Evolutionary conservation across 2,329 filamentous ascomycete genomes (phyloP).

Genomic region (Rhynchosporium graminicola): DNA sequence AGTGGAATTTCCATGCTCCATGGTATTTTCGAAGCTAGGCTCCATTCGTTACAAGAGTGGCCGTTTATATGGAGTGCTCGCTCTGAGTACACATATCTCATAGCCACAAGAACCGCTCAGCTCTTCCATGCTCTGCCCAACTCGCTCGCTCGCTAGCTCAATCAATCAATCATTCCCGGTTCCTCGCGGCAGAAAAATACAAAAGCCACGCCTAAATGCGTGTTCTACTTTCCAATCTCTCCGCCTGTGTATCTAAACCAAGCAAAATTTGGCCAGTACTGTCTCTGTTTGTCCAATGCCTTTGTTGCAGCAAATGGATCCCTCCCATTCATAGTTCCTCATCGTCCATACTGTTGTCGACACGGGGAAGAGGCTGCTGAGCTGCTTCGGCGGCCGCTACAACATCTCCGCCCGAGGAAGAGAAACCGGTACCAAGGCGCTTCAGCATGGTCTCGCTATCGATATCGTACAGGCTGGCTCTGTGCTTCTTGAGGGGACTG

Average conservation of each 20-base stretch:
- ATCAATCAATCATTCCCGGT: neutral
- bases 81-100: conserved; percentile 5
- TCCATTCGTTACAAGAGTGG: conserved; percentile 6
- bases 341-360: conserved; percentile 26
- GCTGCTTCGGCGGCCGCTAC: conserved; percentile 38
- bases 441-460: conserved; percentile 44
- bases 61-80: conserved; percentile 3
- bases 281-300: neutral
- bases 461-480: conserved; percentile 59
- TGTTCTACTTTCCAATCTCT: conserved; percentile 14
- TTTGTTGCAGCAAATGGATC: neutral
- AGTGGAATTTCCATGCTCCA: conserved; percentile 1
- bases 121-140: too few relatives aligned
- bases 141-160: neutral
- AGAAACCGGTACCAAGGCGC: conserved; percentile 33
- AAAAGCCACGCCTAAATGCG: conserved; percentile 9
- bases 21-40: conserved; percentile 5
- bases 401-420: conserved; percentile 29
- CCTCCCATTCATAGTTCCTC: conserved; percentile 36
- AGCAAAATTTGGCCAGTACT: conserved; percentile 10
- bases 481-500: conserved; percentile 75
- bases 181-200: neutral
- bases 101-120: conserved; percentile 6
- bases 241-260: conserved; percentile 10
- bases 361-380: conserved; percentile 30